Conservation (phyloP, 768 basidiomycete genomes). For the Fibroporia radiculosa region DNA sequence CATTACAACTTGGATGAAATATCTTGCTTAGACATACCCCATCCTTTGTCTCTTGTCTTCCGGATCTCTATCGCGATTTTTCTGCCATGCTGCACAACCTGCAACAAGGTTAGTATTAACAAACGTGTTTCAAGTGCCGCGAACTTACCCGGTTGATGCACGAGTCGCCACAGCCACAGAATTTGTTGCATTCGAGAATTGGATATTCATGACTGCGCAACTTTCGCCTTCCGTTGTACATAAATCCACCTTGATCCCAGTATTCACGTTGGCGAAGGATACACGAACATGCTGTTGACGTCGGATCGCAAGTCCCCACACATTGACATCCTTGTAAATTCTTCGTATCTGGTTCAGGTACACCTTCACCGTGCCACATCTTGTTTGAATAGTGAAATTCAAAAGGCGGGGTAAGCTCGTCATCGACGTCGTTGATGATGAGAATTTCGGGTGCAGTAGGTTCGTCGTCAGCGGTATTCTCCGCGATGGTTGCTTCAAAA, state of each 20-base stretch:
- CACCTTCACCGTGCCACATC: constrained; percentile 65
- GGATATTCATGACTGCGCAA: constrained; percentile 43
- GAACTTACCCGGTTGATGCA: constrained; percentile 71
- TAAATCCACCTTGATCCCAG: constrained; percentile 39
- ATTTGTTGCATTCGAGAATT: constrained; percentile 81
- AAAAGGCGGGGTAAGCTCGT: constrained; percentile 67
- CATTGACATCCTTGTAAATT: constrained; percentile 67
- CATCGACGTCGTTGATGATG: constrained; percentile 62
- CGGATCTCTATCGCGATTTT: constrained; percentile 52
- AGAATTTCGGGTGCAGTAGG: constrained; percentile 59
- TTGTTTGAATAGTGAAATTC: constrained; percentile 85
- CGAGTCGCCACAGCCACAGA: constrained; percentile 73
- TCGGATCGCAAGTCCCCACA: constrained; percentile 67
- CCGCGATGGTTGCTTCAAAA: constrained; percentile 57
- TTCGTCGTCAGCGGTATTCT: constrained; percentile 61
- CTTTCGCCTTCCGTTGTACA: constrained; percentile 56
- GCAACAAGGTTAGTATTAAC: background rate
- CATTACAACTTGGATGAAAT: background rate
- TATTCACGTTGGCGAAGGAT: constrained; percentile 44
- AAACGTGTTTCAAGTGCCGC: background rate
- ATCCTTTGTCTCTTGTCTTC: constrained; percentile 74
- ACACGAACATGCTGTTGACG: constrained; percentile 67
- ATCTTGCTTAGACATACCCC: constrained; percentile 47
- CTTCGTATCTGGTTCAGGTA: constrained; percentile 55
- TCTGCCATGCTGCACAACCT: constrained; percentile 84